Conservation (phyloP, 306 rosid genomes). For the Arachis hypogaea region DNA sequence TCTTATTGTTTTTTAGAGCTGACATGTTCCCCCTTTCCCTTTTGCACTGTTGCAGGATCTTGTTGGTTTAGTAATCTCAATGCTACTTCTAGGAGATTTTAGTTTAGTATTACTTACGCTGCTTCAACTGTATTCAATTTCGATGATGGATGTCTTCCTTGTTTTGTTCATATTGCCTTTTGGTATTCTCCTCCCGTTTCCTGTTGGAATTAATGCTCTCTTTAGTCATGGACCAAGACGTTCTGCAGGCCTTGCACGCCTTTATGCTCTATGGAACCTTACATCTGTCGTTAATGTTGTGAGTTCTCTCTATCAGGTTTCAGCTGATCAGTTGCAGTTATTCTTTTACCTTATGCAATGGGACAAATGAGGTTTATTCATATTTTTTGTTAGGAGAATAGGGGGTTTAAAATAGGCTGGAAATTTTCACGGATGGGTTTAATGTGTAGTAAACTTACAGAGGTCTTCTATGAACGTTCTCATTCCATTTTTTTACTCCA, state of each 20-base stretch:
- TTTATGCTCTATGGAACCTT: conserved; percentile 92
- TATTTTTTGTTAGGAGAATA: neutral
- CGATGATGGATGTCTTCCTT: conserved; percentile 85
- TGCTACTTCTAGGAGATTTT: conserved; percentile 97
- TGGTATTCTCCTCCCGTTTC: conserved; percentile 93
- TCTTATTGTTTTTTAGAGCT: conserved; percentile 30
- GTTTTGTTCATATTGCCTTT: conserved; percentile 91
- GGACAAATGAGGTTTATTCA: neutral
- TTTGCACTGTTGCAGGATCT: conserved; percentile 80
- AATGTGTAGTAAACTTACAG: too few species aligned
- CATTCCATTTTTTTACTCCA: too few species aligned
- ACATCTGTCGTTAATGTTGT: conserved; percentile 87
- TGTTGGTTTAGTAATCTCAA: conserved; percentile 95
- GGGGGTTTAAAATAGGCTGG: too few species aligned
- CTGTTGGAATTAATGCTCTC: conserved; percentile 98
- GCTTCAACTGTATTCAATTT: conserved; percentile 91
- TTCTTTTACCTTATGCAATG: conserved; percentile 1
- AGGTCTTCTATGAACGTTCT: too few species aligned
- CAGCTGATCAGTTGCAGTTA: conserved; percentile 27
- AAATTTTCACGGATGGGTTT: too few species aligned
- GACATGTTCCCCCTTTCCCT: neutral
- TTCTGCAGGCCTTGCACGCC: conserved; percentile 96
- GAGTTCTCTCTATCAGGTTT: conserved; percentile 50
- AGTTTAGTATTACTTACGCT: conserved; percentile 97
- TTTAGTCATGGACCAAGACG: conserved; percentile 99